phyloP scores from a whole-genome alignment of 306 rosid species.

The Lotus japonicus region DNA sequence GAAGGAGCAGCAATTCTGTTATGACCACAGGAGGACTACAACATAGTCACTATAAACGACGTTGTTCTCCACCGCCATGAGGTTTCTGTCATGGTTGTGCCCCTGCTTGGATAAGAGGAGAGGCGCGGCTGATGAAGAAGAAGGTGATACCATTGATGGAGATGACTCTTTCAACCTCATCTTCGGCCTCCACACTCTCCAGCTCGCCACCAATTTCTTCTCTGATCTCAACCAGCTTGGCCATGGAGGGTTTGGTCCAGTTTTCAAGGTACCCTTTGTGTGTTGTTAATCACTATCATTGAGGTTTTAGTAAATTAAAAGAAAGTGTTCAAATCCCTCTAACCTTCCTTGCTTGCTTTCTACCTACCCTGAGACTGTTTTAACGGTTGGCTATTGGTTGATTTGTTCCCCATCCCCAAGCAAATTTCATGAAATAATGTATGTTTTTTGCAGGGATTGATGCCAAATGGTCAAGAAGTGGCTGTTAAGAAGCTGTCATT shows the following conservation, averaged over 20 bases:
- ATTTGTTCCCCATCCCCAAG: neutral
- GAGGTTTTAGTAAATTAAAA: too few relatives aligned
- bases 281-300: too few relatives aligned
- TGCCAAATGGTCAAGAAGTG: conserved; percentile 87
- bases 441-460: conserved; percentile 53
- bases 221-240: conserved; percentile 67
- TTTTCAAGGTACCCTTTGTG: conserved; percentile 51
- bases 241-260: conserved; percentile 95
- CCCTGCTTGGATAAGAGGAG: conserved; percentile 28
- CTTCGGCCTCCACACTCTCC: conserved; percentile 49
- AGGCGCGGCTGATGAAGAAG: neutral
- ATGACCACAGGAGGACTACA: too few relatives aligned
- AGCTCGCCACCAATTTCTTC: conserved; percentile 75
- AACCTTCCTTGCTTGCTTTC: neutral
- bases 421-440: neutral
- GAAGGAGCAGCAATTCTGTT: too few relatives aligned
- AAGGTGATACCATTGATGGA: neutral
- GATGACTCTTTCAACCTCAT: conserved; percentile 39
- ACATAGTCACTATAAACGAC: neutral
- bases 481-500: conserved; percentile 81
- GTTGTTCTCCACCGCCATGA: conserved; percentile 24
- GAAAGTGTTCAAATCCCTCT: too few relatives aligned
- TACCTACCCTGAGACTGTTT: neutral
- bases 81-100: conserved; percentile 27
- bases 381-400: neutral